A percentile compares a stretch with the other conserved stretches of the same genome.
These are phyloP conservation scores for Fraxinus nigra DNA, from an alignment of 305 asterid species.

Conservation along the genomic window DNA sequence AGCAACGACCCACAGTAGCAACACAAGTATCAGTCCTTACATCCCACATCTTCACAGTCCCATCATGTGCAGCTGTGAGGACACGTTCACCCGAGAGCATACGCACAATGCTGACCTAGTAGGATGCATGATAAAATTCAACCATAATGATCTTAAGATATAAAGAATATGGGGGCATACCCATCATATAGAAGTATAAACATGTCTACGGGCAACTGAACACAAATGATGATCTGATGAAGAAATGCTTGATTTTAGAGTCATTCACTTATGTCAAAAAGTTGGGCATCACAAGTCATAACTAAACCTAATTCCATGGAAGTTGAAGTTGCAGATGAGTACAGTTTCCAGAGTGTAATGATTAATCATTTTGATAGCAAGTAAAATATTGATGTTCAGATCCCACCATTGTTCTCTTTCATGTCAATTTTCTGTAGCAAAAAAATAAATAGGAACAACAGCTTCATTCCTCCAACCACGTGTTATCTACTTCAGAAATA, in stretches of 20 bases:
- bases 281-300: neutral
- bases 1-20: slow-evolving; percentile 91
- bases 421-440: neutral
- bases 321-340: neutral
- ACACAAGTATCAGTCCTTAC: slow-evolving; percentile 97
- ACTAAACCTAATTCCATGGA: slow-evolving; percentile 5
- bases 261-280: neutral
- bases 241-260: neutral
- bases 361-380: neutral
- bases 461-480: neutral
- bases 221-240: neutral
- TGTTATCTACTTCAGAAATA: neutral
- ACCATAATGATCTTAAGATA: neutral
- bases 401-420: neutral
- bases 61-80: slow-evolving; percentile 94
- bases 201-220: neutral
- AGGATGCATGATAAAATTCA: slow-evolving; percentile 27
- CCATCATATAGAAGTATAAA: neutral
- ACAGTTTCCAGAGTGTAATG: neutral
- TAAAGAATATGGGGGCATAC: neutral
- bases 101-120: slow-evolving; percentile 82
- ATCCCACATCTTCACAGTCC: slow-evolving; percentile 99
- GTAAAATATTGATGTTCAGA: neutral
- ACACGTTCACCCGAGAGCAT: slow-evolving; percentile 98
- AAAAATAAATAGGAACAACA: neutral